Evolutionary conservation across 2,329 filamentous ascomycete genomes (phyloP), one percentile per base, ranked within the genome.

Genomic region (Ilyonectria sp.): DNA sequence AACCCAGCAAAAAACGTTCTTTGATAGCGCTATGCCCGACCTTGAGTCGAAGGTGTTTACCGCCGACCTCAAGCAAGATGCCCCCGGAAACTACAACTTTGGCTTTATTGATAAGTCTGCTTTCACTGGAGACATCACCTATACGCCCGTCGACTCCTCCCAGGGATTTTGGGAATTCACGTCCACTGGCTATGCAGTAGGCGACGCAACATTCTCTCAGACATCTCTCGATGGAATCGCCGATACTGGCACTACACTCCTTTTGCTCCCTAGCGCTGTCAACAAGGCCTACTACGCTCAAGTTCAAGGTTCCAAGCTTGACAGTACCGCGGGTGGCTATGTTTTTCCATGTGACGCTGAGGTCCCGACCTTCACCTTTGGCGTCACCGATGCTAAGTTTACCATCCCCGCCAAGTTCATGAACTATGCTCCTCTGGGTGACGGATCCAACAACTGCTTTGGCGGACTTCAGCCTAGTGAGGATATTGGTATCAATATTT

Each of bases 71-170:
- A 87, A 88, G 72, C 85, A 87, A 69, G 84, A 78, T 21, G 69
- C 74, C 2, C 69, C 77, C 3, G 92, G 93, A 40, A 86, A 87
- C 50, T 95, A 94, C 81, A 91, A 93, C 74, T 95, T 95, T 76
- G 93, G 93, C 67, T 85, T 81, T 70, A 90, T 95, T 75, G 91
- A 94, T 79, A 76, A 75, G 1, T 82, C 81, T 60, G 90, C 92
- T 74, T 92, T 92, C 78, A 83, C 78, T 2, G 92, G 92, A 46
- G 72, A 85, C 1, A 85, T 95, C 74, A 80, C 85, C 19, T 93
- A 90, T 76, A 84, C 90, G 29, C 82, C 86, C 13, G 85, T 94
- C 69, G 87, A 93, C 77, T 85, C 71, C 74, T 83, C 82, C 43
- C 79, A 89, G 31, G 91, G 91, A 15, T 92, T 88, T 83, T 93